Base-by-base conservation (phyloP, 148 eudicot genomes). In the Vaccinium darrowii region DNA sequence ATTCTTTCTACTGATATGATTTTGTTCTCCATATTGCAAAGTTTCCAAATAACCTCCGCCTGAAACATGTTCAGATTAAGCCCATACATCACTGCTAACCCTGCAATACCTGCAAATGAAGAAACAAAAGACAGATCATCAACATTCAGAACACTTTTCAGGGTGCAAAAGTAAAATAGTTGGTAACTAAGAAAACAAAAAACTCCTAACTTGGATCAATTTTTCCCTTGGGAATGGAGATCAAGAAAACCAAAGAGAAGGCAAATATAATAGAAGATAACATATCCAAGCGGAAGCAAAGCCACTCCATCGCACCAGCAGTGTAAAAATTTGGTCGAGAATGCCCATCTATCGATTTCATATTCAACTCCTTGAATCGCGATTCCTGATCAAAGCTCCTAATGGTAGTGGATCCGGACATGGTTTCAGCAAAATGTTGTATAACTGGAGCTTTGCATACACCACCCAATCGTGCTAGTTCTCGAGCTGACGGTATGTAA, bases 1-100 rank as follows among this genome's bases (percentile, higher is more conserved):
- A 93, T 91, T 60, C 95, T 89, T 86, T 93, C 93, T 36, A 93
- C 92, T 33, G 95, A 93, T 65, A 93, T 93, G 54, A 93, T 91
- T 83, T 84, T 88, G 74, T 91, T 93, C 83, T 93, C 95, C 88
- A 91, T 76, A 49, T 63, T 69, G 85, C 92, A 90, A 39, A 91
- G 58, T 81, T 39, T 84, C 91, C 89, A 87, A 72, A 93, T 90
- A 50, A 89, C 56, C 82, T 71, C 80, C 1, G 82, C 74, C 88
- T 90, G 95, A 33, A 91, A 11, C 83, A 57, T 82, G 81, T 93
- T 90, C 43, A 93, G 79, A 87, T 85, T 89, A 77, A 93, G 91
- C 25, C 92, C 95, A 52, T 93, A 93, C 15, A 92, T 89, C 49
- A 93, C 91, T 52, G 92, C 90, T 25, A 93, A 88, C 14, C 95